Conservation (phyloP, 177 flowering plant genomes). For the Vitis hybrid region DNA sequence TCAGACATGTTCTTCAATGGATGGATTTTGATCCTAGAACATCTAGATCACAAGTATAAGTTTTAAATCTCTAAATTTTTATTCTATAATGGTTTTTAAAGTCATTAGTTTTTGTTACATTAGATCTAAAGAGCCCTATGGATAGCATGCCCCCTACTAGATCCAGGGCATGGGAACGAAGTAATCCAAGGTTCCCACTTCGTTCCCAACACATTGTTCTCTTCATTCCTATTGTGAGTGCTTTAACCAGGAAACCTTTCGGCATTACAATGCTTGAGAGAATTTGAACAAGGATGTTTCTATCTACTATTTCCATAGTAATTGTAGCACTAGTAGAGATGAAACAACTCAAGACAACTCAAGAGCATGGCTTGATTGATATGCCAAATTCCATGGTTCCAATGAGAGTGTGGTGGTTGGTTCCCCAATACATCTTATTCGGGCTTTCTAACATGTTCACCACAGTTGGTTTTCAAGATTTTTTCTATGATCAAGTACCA, state of each 20-base stretch:
- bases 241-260: constrained; percentile 23
- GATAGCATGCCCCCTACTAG: too few species aligned
- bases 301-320: constrained; percentile 32
- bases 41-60: too few species aligned
- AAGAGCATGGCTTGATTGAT: constrained; percentile 29
- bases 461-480: constrained; percentile 46
- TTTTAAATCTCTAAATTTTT: too few species aligned
- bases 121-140: too few species aligned
- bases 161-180: too few species aligned
- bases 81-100: too few species aligned
- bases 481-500: constrained; percentile 46
- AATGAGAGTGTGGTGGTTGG: constrained; percentile 45
- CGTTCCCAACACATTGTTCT: constrained; percentile 9
- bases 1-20: too few species aligned
- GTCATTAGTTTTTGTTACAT: too few species aligned
- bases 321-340: constrained; percentile 39
- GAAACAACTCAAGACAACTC: constrained; percentile 31
- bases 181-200: too few species aligned
- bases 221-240: constrained; percentile 28
- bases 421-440: constrained; percentile 29
- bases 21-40: too few species aligned
- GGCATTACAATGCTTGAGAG: constrained; percentile 49
- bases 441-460: constrained; percentile 38
- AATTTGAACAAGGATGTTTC: constrained; percentile 41
- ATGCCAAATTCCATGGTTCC: constrained; percentile 29